Evolutionary conservation across 192 early-diverging fungal species (phyloP).

Genomic region (Backusella circina): DNA sequence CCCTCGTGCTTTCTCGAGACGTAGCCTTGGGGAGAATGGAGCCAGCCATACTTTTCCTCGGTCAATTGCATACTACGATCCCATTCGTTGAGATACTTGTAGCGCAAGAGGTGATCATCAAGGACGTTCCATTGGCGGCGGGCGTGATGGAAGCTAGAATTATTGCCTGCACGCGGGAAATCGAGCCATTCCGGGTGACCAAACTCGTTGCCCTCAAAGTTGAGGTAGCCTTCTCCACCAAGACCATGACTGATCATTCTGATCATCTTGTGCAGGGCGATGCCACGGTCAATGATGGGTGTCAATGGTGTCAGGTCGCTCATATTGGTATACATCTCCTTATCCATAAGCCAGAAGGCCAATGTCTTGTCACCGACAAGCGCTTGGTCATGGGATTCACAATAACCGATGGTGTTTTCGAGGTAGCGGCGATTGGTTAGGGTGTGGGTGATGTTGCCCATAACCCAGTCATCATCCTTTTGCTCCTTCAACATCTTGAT

Average conservation of each 20-base stretch:
- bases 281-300: slow-evolving; percentile 90
- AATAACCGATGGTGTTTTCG: slow-evolving; percentile 94
- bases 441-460: slow-evolving; percentile 81
- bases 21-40: slow-evolving; percentile 67
- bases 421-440: slow-evolving; percentile 88
- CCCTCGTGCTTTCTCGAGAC: slow-evolving; percentile 86
- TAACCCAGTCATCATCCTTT: slow-evolving; percentile 89
- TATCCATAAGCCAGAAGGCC: slow-evolving; percentile 99
- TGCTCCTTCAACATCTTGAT: slow-evolving; percentile 95
- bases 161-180: slow-evolving; percentile 94
- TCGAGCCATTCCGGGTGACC: slow-evolving; percentile 99
- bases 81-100: slow-evolving; percentile 90
- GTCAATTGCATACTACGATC: slow-evolving; percentile 81
- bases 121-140: slow-evolving; percentile 93
- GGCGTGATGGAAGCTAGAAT: slow-evolving; percentile 87
- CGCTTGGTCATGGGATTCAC: slow-evolving; percentile 97
- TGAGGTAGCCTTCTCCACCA: slow-evolving; percentile 96
- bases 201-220: slow-evolving; percentile 98
- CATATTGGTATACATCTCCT: slow-evolving; percentile 99
- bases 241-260: slow-evolving; percentile 81
- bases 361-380: slow-evolving; percentile 97
- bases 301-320: slow-evolving; percentile 73
- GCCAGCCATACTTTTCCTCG: slow-evolving; percentile 70
- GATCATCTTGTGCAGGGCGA: slow-evolving; percentile 97
- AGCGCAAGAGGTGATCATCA: slow-evolving; percentile 84